phyloP scores from a whole-genome alignment of 1,139 yeast genomes.

The Saccharomyces pastorianus region DNA sequence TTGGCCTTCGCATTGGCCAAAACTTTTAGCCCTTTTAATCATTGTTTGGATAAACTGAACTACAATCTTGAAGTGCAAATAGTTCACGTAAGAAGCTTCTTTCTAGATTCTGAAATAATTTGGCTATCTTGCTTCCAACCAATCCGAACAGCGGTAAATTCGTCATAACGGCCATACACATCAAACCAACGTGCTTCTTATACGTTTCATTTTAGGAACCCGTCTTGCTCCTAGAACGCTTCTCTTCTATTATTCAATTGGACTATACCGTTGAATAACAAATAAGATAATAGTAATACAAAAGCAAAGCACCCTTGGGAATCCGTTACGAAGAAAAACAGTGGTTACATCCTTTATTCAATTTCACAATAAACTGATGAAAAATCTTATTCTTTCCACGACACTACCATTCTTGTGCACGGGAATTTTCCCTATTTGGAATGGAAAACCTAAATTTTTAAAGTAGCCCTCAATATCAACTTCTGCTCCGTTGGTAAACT shows the following conservation, averaged over 20 bases:
- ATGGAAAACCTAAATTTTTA: background rate
- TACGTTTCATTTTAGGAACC: background rate
- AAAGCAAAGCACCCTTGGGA: conserved; percentile 1
- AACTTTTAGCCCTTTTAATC: background rate
- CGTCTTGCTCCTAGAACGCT: background rate
- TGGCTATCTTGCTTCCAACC: background rate
- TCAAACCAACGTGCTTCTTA: background rate
- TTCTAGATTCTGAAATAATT: background rate
- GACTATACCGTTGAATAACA: background rate
- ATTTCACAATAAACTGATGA: background rate
- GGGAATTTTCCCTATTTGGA: background rate
- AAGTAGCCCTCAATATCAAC: background rate
- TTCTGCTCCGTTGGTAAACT: background rate
- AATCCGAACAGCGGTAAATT: background rate
- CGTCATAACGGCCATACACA: too few relatives aligned
- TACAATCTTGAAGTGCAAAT: background rate
- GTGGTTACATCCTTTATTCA: background rate
- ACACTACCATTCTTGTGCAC: conserved; percentile 1
- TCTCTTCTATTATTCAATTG: background rate
- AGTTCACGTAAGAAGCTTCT: background rate
- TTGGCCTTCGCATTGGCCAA: too few relatives aligned
- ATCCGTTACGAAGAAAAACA: background rate
- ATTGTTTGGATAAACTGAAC: background rate
- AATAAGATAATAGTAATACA: background rate
- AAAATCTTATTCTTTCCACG: background rate